Evolutionary conservation across 805 yeast species (phyloP), one percentile per base, ranked within the genome.

Genomic region (Blastobotrys terrestris): DNA sequence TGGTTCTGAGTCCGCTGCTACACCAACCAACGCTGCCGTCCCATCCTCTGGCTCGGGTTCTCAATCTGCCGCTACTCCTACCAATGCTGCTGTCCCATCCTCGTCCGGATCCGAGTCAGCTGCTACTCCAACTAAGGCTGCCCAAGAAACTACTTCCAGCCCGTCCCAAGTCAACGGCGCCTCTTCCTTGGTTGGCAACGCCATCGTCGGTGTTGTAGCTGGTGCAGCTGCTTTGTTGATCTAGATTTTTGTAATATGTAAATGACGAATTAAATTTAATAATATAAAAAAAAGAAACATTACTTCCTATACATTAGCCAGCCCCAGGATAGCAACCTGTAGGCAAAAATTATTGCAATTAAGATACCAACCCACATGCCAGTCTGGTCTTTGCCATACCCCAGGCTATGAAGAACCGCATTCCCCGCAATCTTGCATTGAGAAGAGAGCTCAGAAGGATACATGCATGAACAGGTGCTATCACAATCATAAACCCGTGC

Each of bases 281-380:
- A n/a, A n/a, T n/a, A n/a, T n/a, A n/a, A n/a, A n/a, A n/a, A n/a
- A n/a, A n/a, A n/a, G n/a, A n/a, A n/a, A n/a, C 13, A 26, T 26
- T 26, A 26, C 11, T 26, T 26, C 22, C 22, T 48, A n/a, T n/a
- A 41, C 21, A 20, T 45, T 11, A 56, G 44, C 58, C 54, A 56
- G 3, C 60, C 50, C 52, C 67, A 71, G 16, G 71, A 60, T 3
- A 57, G 58, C n/a, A 67, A 43, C 40, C 73, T 61, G 54, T 60
- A 64, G 31, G 56, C 65, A 48, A 67, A 58, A 3, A 66, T 67
- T n/a, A 71, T 56, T 15, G 58, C 69, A 31, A 71, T 44, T 55
- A 68, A 45, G 47, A 72, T 52, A 7, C 74, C 75, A 11, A 67
- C 56, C 73, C 75, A 72, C 21, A 66, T 55, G 3, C 68, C 71